Percentiles rank a stretch among this genome's conserved stretches.
Evolutionary conservation across 148 eudicot species (phyloP).

Genomic region (Gaultheria prostrata): DNA sequence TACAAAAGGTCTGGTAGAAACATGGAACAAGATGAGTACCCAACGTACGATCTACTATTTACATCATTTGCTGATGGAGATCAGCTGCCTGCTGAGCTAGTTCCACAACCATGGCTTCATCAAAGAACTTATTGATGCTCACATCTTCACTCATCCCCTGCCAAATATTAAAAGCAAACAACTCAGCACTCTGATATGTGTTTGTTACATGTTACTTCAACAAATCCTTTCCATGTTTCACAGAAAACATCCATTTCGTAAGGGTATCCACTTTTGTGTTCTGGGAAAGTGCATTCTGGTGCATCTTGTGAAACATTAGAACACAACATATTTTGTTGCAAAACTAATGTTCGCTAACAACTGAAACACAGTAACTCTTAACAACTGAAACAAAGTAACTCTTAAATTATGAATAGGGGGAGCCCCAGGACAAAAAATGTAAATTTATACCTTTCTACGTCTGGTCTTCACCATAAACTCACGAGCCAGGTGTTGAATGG

Average conservation of each 20-base stretch:
- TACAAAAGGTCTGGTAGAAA: background rate
- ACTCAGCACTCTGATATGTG: background rate
- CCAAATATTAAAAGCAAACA: conserved; percentile 19
- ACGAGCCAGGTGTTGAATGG: conserved; percentile 88
- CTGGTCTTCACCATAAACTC: conserved; percentile 99
- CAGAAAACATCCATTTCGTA: background rate
- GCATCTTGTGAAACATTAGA: background rate
- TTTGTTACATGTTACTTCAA: background rate
- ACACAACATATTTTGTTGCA: background rate
- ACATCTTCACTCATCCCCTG: conserved; percentile 99
- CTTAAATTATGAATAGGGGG: background rate
- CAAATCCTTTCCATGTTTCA: background rate
- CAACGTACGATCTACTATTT: conserved; percentile 10
- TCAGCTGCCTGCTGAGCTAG: conserved; percentile 96
- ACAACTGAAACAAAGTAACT: background rate
- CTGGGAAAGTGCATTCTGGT: conserved; percentile 2
- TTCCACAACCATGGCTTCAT: conserved; percentile 94
- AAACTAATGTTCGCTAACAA: background rate
- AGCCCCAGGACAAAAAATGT: background rate
- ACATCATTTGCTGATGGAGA: conserved; percentile 79
- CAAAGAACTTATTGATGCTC: conserved; percentile 88
- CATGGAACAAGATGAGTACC: background rate
- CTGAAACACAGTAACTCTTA: background rate
- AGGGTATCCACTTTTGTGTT: background rate
- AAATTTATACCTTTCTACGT: conserved; percentile 77